These are phyloP conservation scores for Chrysanthemum makinoi DNA, from an alignment of 129 eudicot genomes.

Conservation along the genomic window DNA sequence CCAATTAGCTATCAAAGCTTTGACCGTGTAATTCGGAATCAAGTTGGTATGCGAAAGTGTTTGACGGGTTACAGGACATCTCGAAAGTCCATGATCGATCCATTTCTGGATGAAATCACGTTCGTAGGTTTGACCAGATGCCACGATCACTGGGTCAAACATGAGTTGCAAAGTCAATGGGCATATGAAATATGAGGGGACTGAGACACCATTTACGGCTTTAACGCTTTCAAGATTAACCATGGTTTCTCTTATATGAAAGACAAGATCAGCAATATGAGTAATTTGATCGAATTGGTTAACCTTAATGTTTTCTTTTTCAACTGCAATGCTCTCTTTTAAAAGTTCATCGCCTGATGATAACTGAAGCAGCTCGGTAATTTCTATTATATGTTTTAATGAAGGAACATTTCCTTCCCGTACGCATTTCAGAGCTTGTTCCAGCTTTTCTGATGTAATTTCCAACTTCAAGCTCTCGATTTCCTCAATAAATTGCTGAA, in stretches of 20 bases:
- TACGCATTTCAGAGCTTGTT: conserved; percentile 48
- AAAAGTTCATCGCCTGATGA: conserved; percentile 51
- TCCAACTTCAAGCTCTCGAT: conserved; percentile 50
- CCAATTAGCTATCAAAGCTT: conserved; percentile 82
- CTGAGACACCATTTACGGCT: conserved; percentile 43
- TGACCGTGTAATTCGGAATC: conserved; percentile 81
- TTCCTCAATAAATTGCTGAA: conserved; percentile 68
- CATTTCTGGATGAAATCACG: conserved; percentile 71
- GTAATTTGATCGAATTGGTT: conserved; percentile 38
- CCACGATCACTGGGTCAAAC: conserved; percentile 92
- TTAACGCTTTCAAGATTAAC: conserved; percentile 52
- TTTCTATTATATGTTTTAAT: conserved; percentile 36
- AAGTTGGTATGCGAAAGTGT: conserved; percentile 67
- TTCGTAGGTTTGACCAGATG: conserved; percentile 93
- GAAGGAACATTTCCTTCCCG: conserved; percentile 42
- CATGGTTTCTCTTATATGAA: conserved; percentile 58
- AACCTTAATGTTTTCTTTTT: conserved; percentile 48
- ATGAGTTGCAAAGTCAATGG: conserved; percentile 83
- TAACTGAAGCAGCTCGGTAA: conserved; percentile 48
- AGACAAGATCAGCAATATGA: conserved; percentile 42
- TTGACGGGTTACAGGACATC: conserved; percentile 72
- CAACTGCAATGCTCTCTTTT: conserved; percentile 70
- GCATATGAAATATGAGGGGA: conserved; percentile 81
- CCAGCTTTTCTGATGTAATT: conserved; percentile 43
- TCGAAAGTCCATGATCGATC: conserved; percentile 64